Base-by-base conservation (phyloP, 2,329 filamentous ascomycete genomes). In the Cercospora sesami region DNA sequence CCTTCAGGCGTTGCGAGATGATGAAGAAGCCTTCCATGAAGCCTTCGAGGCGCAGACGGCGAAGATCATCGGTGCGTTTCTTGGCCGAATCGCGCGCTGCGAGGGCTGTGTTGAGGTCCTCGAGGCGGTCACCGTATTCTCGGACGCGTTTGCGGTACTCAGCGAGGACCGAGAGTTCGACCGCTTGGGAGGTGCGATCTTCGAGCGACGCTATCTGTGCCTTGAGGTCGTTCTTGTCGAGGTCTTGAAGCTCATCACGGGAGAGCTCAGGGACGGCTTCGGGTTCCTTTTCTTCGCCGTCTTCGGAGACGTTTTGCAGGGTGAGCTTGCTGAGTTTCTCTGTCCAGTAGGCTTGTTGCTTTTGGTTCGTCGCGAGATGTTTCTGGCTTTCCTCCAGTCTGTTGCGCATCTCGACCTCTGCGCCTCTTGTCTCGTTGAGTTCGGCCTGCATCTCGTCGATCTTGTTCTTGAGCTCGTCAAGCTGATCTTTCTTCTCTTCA, bases 11-110 rank as follows among this genome's bases (percentile, higher is more conserved):
- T 26, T 97, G 85, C 1, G 94, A 98, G 80, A 99, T 99, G 70
- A 89, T 91, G 76, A 90, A 91, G 83, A 99, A 98, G 45, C 96
- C 95, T 78, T 96, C 93, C 94, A 98, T 98, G 86, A 99, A 99
- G 39, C 95, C 94, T 75, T 97, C 94, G 7, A 98, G 85, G 31
- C 95, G 92, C 60, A 97, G 85, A 14, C 93, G 91, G 12, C 95
- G 91, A 63, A 99, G 88, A 73, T 97, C 93, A 76, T 98, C 94
- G 74, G 94, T 93, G 8, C 93, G 91, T 78, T 92, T 92, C 86
- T 98, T 99, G 73, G 93, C 93, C 1, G 88, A 83, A 78, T 99
- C 96, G 64, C 95, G 92, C 70, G 90, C 86, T 16, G 85, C 81
- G 5, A 99, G 87, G 3, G 94, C 93, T 62, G 87, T 85, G 63